A percentile compares a stretch with the other conserved stretches of the same genome.
Conservation (phyloP, 179 eudicot species). For the Sideroxylon spinosum region DNA sequence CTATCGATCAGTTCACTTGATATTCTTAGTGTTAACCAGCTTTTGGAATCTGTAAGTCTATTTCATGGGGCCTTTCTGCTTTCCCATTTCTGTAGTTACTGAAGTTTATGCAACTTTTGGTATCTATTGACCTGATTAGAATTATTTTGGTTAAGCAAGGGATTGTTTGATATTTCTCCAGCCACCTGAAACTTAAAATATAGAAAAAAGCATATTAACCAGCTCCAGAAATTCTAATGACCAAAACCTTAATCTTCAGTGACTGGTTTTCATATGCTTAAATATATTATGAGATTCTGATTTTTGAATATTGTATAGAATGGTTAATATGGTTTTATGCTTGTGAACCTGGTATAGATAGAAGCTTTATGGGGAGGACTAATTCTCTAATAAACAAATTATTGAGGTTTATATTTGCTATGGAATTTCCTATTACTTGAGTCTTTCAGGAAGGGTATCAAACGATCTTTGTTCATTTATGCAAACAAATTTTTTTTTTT, state of each 20-base stretch:
- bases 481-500: neutral
- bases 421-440: neutral
- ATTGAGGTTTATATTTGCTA: neutral
- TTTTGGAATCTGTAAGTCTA: slow-evolving; percentile 74
- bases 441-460: neutral
- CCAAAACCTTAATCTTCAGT: neutral
- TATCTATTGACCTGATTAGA: neutral
- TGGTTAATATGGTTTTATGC: neutral
- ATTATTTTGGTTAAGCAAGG: neutral
- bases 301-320: neutral
- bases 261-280: neutral
- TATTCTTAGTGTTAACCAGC: slow-evolving; percentile 80
- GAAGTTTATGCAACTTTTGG: neutral
- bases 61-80: neutral
- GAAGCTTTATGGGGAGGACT: neutral
- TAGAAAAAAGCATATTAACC: neutral
- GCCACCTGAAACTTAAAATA: neutral
- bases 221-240: neutral
- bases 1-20: slow-evolving; percentile 56
- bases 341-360: slow-evolving; percentile 1
- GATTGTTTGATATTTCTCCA: neutral
- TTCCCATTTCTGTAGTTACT: slow-evolving; percentile 3
- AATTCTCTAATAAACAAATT: no score
- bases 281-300: neutral
- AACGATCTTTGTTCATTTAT: neutral